A percentile compares a stretch with the other conserved stretches of the same genome.
Conservation (phyloP, 495 filamentous ascomycete species). For the Xylaria scruposa region DNA sequence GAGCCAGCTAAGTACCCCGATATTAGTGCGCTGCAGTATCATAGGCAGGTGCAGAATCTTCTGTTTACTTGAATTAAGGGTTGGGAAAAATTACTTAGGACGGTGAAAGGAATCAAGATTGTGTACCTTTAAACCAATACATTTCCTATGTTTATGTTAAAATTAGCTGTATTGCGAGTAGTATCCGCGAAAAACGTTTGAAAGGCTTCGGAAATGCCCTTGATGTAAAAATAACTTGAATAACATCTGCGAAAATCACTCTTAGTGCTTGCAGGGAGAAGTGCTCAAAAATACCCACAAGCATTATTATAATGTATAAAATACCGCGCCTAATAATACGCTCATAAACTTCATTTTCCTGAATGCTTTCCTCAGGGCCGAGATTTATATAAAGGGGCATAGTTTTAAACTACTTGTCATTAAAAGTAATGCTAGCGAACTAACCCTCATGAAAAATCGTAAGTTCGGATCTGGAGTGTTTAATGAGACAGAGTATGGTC, state of each 20-base stretch:
- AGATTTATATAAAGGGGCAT: not conserved
- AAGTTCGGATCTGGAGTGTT: not conserved
- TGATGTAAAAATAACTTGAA: too few relatives aligned
- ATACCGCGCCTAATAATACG: not conserved
- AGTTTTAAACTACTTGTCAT: not conserved
- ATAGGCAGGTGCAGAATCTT: conserved; percentile 15
- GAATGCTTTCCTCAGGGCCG: not conserved
- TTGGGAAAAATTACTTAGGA: not conserved
- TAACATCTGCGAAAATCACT: too few relatives aligned
- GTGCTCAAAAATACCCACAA: not conserved
- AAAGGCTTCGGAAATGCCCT: too few relatives aligned
- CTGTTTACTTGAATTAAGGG: not conserved
- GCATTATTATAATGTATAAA: not conserved
- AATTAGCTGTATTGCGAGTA: too few relatives aligned
- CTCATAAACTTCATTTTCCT: not conserved
- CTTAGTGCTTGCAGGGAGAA: too few relatives aligned
- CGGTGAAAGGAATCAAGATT: not conserved
- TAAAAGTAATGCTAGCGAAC: not conserved
- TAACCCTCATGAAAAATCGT: not conserved
- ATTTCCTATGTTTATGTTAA: too few relatives aligned
- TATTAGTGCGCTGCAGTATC: conserved; percentile 20
- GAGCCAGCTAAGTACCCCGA: conserved; percentile 26
- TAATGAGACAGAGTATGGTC: not conserved
- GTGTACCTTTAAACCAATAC: too few relatives aligned
- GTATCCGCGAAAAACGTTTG: too few relatives aligned